Evolutionary conservation across 768 basidiomycete species (phyloP).

Genomic region (Antrodiella citrinella): DNA sequence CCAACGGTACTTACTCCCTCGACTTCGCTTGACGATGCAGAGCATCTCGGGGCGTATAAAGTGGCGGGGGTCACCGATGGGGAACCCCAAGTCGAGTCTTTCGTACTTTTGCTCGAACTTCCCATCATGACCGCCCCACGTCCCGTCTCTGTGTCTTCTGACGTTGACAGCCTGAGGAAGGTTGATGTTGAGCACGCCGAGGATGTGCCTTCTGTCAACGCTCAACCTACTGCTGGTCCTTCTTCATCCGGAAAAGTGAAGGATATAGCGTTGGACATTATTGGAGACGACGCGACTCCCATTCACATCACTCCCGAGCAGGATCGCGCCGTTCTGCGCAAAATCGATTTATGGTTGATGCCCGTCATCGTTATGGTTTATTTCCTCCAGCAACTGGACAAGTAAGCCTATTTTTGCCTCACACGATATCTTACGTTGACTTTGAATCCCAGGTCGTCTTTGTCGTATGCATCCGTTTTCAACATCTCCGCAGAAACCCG

Average conservation of each 20-base stretch:
- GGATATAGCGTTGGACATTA: conserved; percentile 13
- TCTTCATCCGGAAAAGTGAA: conserved; percentile 6
- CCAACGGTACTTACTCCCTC: too few relatives aligned
- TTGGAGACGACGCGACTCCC: conserved; percentile 6
- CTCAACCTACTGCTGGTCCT: not conserved
- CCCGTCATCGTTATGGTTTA: conserved; percentile 32
- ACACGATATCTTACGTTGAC: conserved; percentile 1
- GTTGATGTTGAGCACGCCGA: conserved; percentile 20
- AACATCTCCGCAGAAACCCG: conserved; percentile 29
- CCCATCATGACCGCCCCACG: not conserved
- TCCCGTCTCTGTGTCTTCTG: not conserved
- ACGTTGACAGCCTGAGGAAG: conserved; percentile 4
- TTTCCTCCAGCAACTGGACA: conserved; percentile 37
- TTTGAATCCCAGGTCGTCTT: conserved; percentile 26
- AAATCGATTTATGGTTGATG: conserved; percentile 33
- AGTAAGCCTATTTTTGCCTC: conserved; percentile 22
- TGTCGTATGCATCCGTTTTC: conserved; percentile 42
- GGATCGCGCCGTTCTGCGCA: conserved; percentile 26
- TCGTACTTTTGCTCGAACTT: not conserved
- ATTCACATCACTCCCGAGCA: conserved; percentile 20
- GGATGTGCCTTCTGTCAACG: conserved; percentile 18
- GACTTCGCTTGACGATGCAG: not conserved
- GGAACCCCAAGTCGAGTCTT: not conserved
- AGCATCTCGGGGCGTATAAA: not conserved
- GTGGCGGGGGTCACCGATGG: not conserved